Base-by-base conservation (phyloP, 2,329 filamentous ascomycete genomes). In the Colletotrichum sp. region DNA sequence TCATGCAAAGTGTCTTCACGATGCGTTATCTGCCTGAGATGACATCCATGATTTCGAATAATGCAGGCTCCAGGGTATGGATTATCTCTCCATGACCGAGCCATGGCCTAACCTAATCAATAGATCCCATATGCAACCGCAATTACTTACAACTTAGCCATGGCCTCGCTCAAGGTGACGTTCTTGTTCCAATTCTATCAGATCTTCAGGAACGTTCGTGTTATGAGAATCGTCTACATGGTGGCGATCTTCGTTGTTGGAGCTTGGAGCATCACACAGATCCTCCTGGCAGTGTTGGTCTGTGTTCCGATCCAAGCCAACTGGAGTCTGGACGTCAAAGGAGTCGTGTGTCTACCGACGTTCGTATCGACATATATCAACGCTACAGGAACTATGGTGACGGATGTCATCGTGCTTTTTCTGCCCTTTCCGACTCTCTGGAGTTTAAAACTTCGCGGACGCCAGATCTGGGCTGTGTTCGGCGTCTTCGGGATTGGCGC, bases 321-420 rank as follows among this genome's bases (percentile, higher is more conserved):
- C 26, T 72, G 68, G 68, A 52, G 48, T n/a, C 56, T 26, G 26
- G 62, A 32, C 7, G 36, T 70, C 13, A 1, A 18, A 2, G 38
- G 21, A 13, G 55, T 26, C 38, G 60, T n/a, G 28, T 67, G 65
- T 16, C 48, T 67, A 13, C 65, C 65, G 48, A 56, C 43, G 6
- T 52, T 56, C 48, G 28, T 67, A 36, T 34, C 65, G 32, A 67
- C 65, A 1, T 67, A 67, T 4, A 28, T 67, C 65, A 67, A 67
- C 48, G 48, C 65, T 21, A 67, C 65, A n/a, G 65, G 65, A 15
- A 67, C 65, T 8, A 67, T 67, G 26, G n/a, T 67, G 15, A 67
- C 65, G 18, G 74, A 76, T 9, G 18, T 76, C 21, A 72, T 70
- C 16, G 61, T 76, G 13, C 62, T 76, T 9, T 60, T 73, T 12